phyloP scores from a whole-genome alignment of 495 filamentous ascomycete species.

The Elasticomyces elasticus region DNA sequence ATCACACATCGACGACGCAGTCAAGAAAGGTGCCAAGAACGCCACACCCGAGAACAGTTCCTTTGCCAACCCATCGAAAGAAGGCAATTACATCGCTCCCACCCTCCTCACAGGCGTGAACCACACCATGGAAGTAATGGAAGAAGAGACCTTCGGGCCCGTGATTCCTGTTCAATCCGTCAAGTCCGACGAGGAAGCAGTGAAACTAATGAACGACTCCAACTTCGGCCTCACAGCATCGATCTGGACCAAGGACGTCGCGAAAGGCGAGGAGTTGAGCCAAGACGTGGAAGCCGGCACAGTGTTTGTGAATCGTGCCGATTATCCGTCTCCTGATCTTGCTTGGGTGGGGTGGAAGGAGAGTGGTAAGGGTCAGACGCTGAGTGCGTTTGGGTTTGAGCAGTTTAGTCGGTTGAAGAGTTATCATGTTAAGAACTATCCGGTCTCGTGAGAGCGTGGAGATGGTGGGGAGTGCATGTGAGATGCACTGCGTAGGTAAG shows the following conservation, averaged over 20 bases:
- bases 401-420: conserved; percentile 95
- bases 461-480: background rate
- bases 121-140: conserved; percentile 86
- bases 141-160: conserved; percentile 91
- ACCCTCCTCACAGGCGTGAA: conserved; percentile 72
- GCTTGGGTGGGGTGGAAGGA: conserved; percentile 99
- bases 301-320: conserved; percentile 90
- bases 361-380: conserved; percentile 78
- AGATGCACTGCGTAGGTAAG: too few relatives aligned
- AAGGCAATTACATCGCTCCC: conserved; percentile 77
- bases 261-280: conserved; percentile 62
- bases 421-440: conserved; percentile 85
- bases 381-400: conserved; percentile 86
- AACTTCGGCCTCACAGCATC: conserved; percentile 93
- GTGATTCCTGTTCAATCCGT: conserved; percentile 94
- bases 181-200: conserved; percentile 67
- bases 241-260: conserved; percentile 90
- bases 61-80: conserved; percentile 55
- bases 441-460: conserved; percentile 23
- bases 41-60: conserved; percentile 71
- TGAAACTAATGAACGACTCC: conserved; percentile 86
- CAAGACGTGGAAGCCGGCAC: conserved; percentile 86
- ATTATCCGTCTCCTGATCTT: conserved; percentile 91
- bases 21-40: conserved; percentile 73
- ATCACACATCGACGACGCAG: conserved; percentile 71